Conservation (phyloP, 345 rosid species). For the Gossypium stocksii region DNA sequence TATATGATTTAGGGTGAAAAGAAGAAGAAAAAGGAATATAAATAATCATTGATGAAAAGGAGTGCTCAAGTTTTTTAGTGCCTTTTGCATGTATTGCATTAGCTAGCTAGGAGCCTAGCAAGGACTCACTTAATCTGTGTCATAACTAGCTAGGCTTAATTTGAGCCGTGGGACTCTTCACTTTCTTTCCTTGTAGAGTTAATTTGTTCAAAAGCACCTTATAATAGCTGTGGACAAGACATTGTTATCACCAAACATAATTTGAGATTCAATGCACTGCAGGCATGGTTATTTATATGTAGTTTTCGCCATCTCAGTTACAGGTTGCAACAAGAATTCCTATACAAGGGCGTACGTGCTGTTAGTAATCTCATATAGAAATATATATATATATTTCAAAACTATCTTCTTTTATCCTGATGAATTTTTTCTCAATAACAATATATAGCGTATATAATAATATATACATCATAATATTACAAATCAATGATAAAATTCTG, state of each 20-base stretch:
- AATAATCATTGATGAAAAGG: not conserved
- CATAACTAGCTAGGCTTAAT: slow-evolving; percentile 1
- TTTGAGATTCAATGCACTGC: slow-evolving; percentile 1
- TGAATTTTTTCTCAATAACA: not conserved
- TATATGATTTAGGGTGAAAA: not conserved
- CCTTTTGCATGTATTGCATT: not conserved
- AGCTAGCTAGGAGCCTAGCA: not conserved
- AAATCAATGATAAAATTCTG: not conserved
- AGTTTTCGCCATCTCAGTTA: not conserved
- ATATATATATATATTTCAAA: not conserved
- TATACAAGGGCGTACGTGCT: too few relatives aligned
- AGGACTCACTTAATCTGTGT: not conserved
- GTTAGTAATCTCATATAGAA: not conserved
- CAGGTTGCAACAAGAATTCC: not conserved
- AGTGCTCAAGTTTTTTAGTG: not conserved
- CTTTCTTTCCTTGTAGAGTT: not conserved
- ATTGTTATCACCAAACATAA: not conserved
- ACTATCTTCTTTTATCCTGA: not conserved
- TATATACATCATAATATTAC: not conserved
- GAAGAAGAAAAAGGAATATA: not conserved
- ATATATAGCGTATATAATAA: not conserved
- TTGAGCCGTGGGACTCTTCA: not conserved
- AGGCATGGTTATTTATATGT: not conserved
- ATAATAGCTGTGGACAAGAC: not conserved
- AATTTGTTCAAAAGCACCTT: not conserved